Conservation (phyloP, 2,329 filamentous ascomycete species). For the Tolypocladium inflatum region DNA sequence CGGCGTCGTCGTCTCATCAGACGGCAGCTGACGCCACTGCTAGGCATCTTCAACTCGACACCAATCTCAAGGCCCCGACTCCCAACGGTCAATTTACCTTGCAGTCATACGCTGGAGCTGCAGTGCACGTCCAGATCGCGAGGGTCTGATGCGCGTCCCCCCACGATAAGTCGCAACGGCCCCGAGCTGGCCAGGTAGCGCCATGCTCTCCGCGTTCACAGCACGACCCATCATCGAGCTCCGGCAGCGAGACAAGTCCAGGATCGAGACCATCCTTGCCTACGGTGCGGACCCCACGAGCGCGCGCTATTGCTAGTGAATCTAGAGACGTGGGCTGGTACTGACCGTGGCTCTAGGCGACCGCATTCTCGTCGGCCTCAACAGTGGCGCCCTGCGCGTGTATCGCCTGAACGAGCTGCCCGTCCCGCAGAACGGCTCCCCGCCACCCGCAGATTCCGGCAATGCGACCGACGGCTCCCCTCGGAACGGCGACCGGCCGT, state of each 20-base stretch:
- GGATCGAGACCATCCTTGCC: constrained; percentile 90
- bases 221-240: constrained; percentile 96
- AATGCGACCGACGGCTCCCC: constrained; percentile 18
- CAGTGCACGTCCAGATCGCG: constrained; percentile 9
- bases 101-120: background rate
- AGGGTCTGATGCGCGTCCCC: constrained; percentile 19
- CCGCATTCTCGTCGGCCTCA: constrained; percentile 82
- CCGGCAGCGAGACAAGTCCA: constrained; percentile 87
- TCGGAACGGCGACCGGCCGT: constrained; percentile 14
- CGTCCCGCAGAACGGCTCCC: constrained; percentile 23
- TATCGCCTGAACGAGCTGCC: constrained; percentile 75
- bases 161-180: constrained; percentile 19
- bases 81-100: background rate
- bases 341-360: constrained; percentile 49
- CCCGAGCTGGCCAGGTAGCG: constrained; percentile 33
- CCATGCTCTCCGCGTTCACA: constrained; percentile 96
- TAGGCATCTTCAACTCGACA: background rate
- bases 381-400: constrained; percentile 78
- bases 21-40: background rate
- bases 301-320: background rate
- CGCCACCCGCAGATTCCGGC: constrained; percentile 12
- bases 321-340: constrained; percentile 9
- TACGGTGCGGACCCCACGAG: constrained; percentile 47
- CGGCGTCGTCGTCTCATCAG: background rate
- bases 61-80: background rate